Evolutionary conservation across 2,329 filamentous ascomycete genomes (phyloP), one percentile per base, ranked within the genome.

Genomic region (Emergomyces orientalis): DNA sequence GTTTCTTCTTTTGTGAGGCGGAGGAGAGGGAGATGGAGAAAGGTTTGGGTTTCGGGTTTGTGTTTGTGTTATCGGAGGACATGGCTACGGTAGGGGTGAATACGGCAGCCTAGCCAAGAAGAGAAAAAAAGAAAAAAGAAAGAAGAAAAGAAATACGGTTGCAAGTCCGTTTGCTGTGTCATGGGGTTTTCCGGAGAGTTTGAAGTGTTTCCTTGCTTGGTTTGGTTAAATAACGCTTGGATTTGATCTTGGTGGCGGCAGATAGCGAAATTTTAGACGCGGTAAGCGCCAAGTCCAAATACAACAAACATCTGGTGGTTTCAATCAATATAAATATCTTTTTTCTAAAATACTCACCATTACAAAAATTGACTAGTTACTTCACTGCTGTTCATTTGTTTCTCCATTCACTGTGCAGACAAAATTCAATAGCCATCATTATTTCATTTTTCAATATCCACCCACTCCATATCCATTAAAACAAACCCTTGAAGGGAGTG

Each of bases 11-110:
- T 72, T 19, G 73, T 62, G 66, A 72, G 76, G 70, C 72, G 19
- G 74, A 72, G 39, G 75, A 69, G 22, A 80, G 69, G 0, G 79
- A 77, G 54, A 81, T 68, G 6, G 75, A 76, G 45, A 78, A 76
- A 62, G 71, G 73, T 67, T 76, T 79, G 61, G 71, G 72, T 67
- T 76, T 79, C 69, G 51, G 52, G 67, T 71, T 73, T 22, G 70
- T 71, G 52, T 67, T 69, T 64, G 68, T 57, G 59, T 67, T 52
- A 19, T 27, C 47, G 45, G 55, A 52, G 11, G 37, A 37, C 54
- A 57, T 57, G 22, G n/a, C 54, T 57, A 34, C 54, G 32, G 7
- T 17, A 25, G 32, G 54, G 7, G n/a, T 27, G 32, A 14, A 17
- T 25, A 57, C 5, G 19, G n/a, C 54, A 57, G 54, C 54, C 34